Conservation (phyloP, 2,329 filamentous ascomycete genomes). For the Microcera coccophila region DNA sequence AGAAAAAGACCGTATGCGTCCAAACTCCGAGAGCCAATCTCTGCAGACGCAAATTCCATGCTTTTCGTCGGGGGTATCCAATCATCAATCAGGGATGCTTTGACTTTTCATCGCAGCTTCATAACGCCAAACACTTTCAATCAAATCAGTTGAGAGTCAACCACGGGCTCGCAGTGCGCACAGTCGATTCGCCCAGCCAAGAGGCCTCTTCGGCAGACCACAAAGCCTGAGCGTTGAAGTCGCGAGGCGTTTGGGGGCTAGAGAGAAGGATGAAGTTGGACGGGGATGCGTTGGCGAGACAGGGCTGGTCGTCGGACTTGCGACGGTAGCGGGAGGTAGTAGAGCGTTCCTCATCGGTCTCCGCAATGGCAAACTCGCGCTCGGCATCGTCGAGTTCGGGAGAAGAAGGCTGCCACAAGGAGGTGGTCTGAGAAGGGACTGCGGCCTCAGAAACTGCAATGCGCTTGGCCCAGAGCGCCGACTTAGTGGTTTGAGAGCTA, state of each 20-base stretch:
- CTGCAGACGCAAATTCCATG: not conserved
- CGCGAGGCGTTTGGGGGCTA: slow-evolving; percentile 22
- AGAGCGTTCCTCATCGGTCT: slow-evolving; percentile 11
- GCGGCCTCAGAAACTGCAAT: not conserved
- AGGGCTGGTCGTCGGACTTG: slow-evolving; percentile 4
- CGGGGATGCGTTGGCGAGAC: slow-evolving; percentile 17
- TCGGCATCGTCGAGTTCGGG: not conserved
- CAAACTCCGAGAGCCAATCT: too few species aligned
- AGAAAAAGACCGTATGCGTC: too few species aligned
- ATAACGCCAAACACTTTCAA: not conserved
- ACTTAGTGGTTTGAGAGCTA: not conserved
- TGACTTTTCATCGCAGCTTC: not conserved
- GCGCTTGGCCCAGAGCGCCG: not conserved
- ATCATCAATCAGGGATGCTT: not conserved
- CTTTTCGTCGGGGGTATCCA: not conserved
- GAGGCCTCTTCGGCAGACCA: slow-evolving; percentile 17
- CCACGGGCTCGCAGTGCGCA: slow-evolving; percentile 3
- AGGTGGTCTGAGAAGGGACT: not conserved
- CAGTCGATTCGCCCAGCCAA: slow-evolving; percentile 25
- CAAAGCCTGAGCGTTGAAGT: slow-evolving; percentile 24
- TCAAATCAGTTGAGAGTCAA: not conserved
- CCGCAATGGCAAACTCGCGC: slow-evolving; percentile 17
- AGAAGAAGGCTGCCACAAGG: slow-evolving; percentile 19
- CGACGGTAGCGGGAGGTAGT: slow-evolving; percentile 21
- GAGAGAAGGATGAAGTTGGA: slow-evolving; percentile 22